Percentiles rank a stretch among this genome's conserved stretches.
Evolutionary conservation across 148 eudicot species (phyloP).

Genomic region (Camellia lanceoleosa): DNA sequence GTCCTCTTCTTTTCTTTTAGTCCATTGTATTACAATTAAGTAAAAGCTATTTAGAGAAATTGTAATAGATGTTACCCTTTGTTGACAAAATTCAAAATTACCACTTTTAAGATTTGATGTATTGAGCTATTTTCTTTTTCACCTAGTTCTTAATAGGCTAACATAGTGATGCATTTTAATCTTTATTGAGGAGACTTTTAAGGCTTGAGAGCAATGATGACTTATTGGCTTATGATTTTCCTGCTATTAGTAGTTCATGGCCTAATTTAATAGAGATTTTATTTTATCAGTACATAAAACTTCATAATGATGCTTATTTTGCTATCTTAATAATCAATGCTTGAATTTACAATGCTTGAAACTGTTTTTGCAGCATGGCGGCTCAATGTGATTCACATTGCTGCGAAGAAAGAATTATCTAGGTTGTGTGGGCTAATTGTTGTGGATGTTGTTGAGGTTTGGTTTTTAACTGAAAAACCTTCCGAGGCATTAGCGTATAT

Average conservation of each 20-base stretch:
- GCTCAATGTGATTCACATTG: constrained; percentile 89
- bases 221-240: not conserved
- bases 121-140: not conserved
- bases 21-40: not conserved
- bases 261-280: not conserved
- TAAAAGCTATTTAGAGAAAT: not conserved
- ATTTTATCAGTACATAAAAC: not conserved
- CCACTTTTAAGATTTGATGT: not conserved
- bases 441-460: constrained; percentile 98
- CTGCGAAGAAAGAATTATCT: constrained; percentile 69
- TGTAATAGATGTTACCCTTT: not conserved
- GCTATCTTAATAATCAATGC: not conserved
- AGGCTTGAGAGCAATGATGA: not conserved
- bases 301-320: constrained; percentile 4
- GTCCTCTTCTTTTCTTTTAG: not conserved
- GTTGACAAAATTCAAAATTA: constrained; percentile 7
- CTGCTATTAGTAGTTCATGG: constrained; percentile 5
- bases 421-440: constrained; percentile 81
- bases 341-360: not conserved
- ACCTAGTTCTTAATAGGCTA: not conserved
- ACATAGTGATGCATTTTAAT: constrained; percentile 1
- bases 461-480: constrained; percentile 8
- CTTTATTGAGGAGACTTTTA: not conserved
- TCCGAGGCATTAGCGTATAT: not conserved
- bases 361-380: constrained; percentile 71